A percentile compares a stretch with the other conserved stretches of the same genome.
phyloP scores from a whole-genome alignment of 2,329 filamentous ascomycete species.

The Cladosporium sp. region DNA sequence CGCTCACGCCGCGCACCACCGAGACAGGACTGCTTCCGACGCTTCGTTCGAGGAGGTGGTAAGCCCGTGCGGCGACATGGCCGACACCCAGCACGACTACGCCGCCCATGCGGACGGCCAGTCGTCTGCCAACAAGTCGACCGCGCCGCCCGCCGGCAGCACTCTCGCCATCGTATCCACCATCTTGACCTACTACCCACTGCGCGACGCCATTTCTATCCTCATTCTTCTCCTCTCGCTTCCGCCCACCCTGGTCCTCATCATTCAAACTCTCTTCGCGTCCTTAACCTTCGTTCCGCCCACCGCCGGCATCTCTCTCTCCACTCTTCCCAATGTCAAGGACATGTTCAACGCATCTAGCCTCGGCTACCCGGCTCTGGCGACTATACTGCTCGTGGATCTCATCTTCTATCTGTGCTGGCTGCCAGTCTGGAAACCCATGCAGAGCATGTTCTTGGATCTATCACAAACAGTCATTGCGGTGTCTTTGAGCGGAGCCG shows the following conservation, averaged over 20 bases:
- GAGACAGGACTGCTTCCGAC: slow-evolving; percentile 45
- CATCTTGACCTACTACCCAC: slow-evolving; percentile 83
- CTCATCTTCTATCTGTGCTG: slow-evolving; percentile 75
- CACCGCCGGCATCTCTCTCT: slow-evolving; percentile 62
- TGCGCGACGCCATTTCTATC: slow-evolving; percentile 94
- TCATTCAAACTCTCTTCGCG: slow-evolving; percentile 90
- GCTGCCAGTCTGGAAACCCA: slow-evolving; percentile 82
- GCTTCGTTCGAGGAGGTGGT: slow-evolving; percentile 42
- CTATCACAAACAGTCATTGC: slow-evolving; percentile 92
- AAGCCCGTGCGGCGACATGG: slow-evolving; percentile 32
- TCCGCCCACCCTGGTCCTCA: slow-evolving; percentile 80
- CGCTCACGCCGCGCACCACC: slow-evolving; percentile 23
- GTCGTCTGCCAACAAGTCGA: slow-evolving; percentile 52
- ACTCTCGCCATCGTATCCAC: slow-evolving; percentile 78
- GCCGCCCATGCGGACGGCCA: slow-evolving; percentile 37
- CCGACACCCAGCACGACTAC: slow-evolving; percentile 30
- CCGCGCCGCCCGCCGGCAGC: slow-evolving; percentile 68
- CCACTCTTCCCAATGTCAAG: slow-evolving; percentile 73
- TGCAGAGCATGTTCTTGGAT: slow-evolving; percentile 85
- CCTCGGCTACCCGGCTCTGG: slow-evolving; percentile 75
- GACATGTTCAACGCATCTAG: slow-evolving; percentile 89
- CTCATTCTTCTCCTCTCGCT: slow-evolving; percentile 93
- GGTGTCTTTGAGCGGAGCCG: slow-evolving; percentile 82
- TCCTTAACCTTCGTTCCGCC: slow-evolving; percentile 89
- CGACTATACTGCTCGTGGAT: slow-evolving; percentile 82